These are phyloP conservation scores for Diutina siamensis DNA, from an alignment of 1,139 yeast species.

Conservation along the genomic window DNA sequence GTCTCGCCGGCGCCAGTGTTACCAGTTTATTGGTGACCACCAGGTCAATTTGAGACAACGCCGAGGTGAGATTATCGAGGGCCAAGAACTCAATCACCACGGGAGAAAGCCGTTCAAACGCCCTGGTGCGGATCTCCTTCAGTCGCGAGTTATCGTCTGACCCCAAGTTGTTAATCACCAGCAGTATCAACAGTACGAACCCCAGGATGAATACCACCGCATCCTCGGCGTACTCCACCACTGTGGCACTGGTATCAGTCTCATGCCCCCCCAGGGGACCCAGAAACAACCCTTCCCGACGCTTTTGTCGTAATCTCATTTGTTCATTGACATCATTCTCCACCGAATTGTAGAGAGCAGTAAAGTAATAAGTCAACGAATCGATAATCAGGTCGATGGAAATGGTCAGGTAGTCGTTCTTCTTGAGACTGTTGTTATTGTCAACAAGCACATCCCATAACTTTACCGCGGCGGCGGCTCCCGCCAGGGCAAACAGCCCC, in stretches of 20 bases:
- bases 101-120: slow-evolving; percentile 26
- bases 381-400: slow-evolving; percentile 52
- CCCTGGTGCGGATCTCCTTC: slow-evolving; percentile 7
- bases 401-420: slow-evolving; percentile 32
- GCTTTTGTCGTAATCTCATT: slow-evolving; percentile 21
- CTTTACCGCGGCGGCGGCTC: slow-evolving; percentile 32
- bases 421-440: slow-evolving; percentile 15
- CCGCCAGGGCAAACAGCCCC: slow-evolving; percentile 54
- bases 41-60: background rate
- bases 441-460: slow-evolving; percentile 31
- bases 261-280: slow-evolving; percentile 8
- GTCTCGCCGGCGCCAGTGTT: background rate
- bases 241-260: slow-evolving; percentile 8
- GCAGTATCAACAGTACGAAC: slow-evolving; percentile 36
- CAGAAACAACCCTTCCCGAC: slow-evolving; percentile 27
- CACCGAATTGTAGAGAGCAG: slow-evolving; percentile 34
- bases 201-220: slow-evolving; percentile 70
- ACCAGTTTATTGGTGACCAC: background rate
- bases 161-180: slow-evolving; percentile 13
- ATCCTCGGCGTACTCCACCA: slow-evolving; percentile 64
- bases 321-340: slow-evolving; percentile 25
- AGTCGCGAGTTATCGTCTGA: background rate
- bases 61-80: slow-evolving; percentile 28
- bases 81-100: slow-evolving; percentile 25
- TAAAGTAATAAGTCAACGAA: slow-evolving; percentile 44